These are phyloP conservation scores for Schrenkiella parvula DNA, from an alignment of 345 rosid genomes.

Conservation along the genomic window DNA sequence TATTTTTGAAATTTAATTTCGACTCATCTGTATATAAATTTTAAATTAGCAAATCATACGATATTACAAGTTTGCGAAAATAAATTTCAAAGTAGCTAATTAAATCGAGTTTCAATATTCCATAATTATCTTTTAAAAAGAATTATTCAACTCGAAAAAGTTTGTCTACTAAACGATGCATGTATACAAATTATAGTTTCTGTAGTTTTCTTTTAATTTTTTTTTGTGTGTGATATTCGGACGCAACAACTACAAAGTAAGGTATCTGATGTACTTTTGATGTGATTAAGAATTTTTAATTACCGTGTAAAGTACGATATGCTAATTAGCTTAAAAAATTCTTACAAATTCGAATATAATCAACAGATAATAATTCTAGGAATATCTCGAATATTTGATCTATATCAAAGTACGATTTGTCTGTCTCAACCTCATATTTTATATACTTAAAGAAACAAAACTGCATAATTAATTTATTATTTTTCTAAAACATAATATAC, in stretches of 20 bases:
- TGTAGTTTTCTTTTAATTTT: background rate
- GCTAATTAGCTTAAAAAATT: background rate
- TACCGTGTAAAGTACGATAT: background rate
- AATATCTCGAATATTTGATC: slow-evolving; percentile 2
- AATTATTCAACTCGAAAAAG: background rate
- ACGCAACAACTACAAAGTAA: slow-evolving; percentile 15
- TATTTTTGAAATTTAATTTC: no score
- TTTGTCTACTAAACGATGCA: background rate
- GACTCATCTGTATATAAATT: background rate
- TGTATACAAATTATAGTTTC: background rate
- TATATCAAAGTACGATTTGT: background rate
- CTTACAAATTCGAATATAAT: slow-evolving; percentile 9
- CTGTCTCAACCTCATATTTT: slow-evolving; percentile 7
- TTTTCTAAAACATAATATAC: background rate
- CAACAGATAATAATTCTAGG: slow-evolving; percentile 1
- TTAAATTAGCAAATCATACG: no score
- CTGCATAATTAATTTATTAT: background rate
- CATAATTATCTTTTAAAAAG: background rate
- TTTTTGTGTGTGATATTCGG: slow-evolving; percentile 7
- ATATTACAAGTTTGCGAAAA: background rate
- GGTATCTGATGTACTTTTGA: slow-evolving; percentile 14
- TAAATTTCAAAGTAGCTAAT: no score
- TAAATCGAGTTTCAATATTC: background rate
- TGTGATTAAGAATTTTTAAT: background rate
- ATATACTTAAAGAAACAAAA: background rate